A percentile compares a stretch with the other conserved stretches of the same genome.
These are phyloP conservation scores for Tetradesmus lagerheimii DNA, from an alignment of 139 green algal species.

Conservation along the genomic window DNA sequence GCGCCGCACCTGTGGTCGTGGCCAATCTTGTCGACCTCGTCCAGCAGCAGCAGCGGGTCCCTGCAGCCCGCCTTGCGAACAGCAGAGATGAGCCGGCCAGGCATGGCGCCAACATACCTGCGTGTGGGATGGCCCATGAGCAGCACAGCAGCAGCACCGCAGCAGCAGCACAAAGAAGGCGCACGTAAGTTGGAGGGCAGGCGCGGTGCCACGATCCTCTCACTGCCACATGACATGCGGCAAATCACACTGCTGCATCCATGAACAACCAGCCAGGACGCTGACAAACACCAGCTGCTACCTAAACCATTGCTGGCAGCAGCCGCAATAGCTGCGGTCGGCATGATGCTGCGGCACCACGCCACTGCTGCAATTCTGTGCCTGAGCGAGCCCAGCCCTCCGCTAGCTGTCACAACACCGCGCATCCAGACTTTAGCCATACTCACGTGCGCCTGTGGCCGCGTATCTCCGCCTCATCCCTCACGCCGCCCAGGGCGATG, in stretches of 20 bases:
- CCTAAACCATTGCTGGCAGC: too few species aligned
- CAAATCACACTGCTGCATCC: too few species aligned
- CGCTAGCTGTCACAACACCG: background rate
- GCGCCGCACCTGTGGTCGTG: constrained; percentile 51
- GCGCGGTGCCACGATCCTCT: too few species aligned
- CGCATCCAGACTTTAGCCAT: background rate
- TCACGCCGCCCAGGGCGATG: constrained; percentile 92
- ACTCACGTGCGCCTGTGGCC: constrained; percentile 83
- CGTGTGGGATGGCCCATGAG: background rate
- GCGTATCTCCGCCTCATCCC: constrained; percentile 95
- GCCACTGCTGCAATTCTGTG: background rate
- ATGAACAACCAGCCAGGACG: too few species aligned
- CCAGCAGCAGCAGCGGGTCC: constrained; percentile 97
- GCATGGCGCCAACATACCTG: constrained; percentile 97
- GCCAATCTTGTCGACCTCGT: constrained; percentile 97
- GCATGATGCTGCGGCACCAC: too few species aligned
- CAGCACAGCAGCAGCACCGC: constrained; percentile 12
- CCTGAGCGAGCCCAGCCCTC: background rate
- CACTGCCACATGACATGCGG: too few species aligned
- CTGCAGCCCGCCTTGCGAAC: constrained; percentile 62
- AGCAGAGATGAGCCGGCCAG: constrained; percentile 73
- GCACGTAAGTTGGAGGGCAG: too few species aligned
- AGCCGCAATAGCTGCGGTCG: too few species aligned
- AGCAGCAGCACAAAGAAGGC: background rate
- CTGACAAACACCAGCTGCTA: too few species aligned